Evolutionary conservation across 257 asterid genomes (phyloP).

Genomic region (Marsdenia floribunda): DNA sequence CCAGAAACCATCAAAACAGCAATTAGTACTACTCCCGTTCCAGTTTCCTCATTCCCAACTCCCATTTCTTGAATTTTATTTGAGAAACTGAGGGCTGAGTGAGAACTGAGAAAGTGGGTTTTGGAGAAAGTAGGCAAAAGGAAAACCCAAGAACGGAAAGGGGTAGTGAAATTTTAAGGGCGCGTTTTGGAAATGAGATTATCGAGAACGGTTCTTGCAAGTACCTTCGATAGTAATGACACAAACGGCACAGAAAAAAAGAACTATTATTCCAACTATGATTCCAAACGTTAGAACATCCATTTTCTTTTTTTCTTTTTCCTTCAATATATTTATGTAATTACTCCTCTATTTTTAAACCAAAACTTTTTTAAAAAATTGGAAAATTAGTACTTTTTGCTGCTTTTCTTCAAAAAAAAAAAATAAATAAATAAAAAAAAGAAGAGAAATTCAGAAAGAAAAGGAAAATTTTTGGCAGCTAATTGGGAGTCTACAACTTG

Average conservation of each 20-base stretch:
- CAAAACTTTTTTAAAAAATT: too few relatives aligned
- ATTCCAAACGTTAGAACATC: conserved; percentile 80
- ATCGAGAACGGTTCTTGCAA: conserved; percentile 52
- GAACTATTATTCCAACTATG: conserved; percentile 76
- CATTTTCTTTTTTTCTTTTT: conserved; percentile 28
- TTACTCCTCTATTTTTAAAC: neutral
- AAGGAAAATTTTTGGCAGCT: neutral
- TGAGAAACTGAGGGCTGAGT: neutral
- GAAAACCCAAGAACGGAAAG: neutral
- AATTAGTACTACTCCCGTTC: neutral
- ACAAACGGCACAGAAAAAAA: conserved; percentile 72
- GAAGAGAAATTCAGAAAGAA: neutral
- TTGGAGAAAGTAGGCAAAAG: neutral
- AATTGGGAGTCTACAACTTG: neutral
- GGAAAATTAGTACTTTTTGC: neutral
- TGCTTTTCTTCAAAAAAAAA: too few relatives aligned
- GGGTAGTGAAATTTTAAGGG: conserved; percentile 8
- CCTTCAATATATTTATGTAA: neutral
- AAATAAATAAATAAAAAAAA: too few relatives aligned
- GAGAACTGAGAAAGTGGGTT: neutral
- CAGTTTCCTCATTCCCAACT: neutral
- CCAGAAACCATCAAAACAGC: conserved; percentile 16
- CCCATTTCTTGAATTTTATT: conserved; percentile 15
- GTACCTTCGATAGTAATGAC: conserved; percentile 75
- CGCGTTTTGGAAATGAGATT: conserved; percentile 22